phyloP scores from a whole-genome alignment of 345 rosid species.

The Raphanus raphanistrum region DNA sequence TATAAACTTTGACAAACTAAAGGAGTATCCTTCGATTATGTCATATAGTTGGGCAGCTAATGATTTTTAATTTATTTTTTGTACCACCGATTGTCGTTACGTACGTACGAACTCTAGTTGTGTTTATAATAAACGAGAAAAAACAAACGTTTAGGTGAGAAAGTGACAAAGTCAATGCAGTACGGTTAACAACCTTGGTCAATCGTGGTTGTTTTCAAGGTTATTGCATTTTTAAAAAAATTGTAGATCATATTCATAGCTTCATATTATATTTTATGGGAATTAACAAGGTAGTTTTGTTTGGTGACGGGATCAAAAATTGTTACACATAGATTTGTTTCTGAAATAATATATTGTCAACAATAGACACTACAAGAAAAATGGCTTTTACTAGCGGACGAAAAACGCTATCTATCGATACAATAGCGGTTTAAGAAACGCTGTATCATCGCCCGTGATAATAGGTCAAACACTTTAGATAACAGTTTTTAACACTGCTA shows the following conservation, averaged over 20 bases:
- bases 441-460: no score
- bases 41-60: neutral
- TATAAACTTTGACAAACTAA: neutral
- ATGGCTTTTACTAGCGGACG: no score
- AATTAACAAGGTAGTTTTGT: neutral
- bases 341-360: neutral
- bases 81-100: neutral
- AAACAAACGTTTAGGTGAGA: neutral
- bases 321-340: neutral
- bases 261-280: neutral
- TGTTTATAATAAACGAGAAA: neutral
- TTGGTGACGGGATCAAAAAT: neutral
- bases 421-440: no score
- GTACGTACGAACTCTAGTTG: neutral
- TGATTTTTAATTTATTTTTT: neutral
- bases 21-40: neutral
- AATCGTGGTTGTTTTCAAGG: neutral
- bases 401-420: no score
- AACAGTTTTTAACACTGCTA: no score
- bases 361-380: no score
- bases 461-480: no score
- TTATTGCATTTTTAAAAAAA: neutral
- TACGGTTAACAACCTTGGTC: conserved; percentile 8
- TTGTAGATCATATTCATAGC: neutral
- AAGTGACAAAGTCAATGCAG: neutral